Percentiles rank a stretch among this genome's conserved stretches.
These are phyloP conservation scores for Septoria petroselini DNA, from an alignment of 2,329 filamentous ascomycete species.

Conservation along the genomic window DNA sequence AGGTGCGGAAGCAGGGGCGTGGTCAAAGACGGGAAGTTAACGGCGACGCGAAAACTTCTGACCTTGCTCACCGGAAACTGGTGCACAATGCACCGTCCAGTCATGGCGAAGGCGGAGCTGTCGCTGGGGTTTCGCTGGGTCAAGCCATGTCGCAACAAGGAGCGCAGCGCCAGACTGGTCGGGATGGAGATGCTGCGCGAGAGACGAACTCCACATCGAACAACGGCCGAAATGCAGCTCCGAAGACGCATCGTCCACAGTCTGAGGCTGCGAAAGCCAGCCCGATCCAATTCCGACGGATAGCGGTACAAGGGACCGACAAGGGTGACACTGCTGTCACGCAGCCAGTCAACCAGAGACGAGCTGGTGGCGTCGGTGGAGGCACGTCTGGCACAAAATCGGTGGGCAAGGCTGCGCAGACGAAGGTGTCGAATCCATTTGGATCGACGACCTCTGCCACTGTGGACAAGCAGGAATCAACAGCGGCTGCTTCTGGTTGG, in stretches of 20 bases:
- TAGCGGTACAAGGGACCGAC: too few relatives aligned
- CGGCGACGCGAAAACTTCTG: not conserved
- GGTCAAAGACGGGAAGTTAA: not conserved
- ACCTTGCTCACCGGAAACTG: too few relatives aligned
- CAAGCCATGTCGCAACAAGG: not conserved
- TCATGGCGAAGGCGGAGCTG: not conserved
- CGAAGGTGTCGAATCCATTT: constrained; percentile 14
- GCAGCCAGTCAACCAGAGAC: too few relatives aligned
- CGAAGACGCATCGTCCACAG: not conserved
- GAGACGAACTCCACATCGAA: too few relatives aligned
- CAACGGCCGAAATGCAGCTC: not conserved
- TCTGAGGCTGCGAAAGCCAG: too few relatives aligned
- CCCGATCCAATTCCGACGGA: too few relatives aligned
- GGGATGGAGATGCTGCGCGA: too few relatives aligned
- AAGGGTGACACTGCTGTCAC: too few relatives aligned
- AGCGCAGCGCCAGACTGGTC: too few relatives aligned
- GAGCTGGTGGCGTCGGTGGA: not conserved
- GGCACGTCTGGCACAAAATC: not conserved
- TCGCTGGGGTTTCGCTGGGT: not conserved
- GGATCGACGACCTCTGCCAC: not conserved
- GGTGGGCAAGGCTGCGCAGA: not conserved
- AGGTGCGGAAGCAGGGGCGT: constrained; percentile 1
- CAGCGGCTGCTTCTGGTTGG: constrained; percentile 8
- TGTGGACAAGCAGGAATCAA: not conserved
- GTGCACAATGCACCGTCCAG: too few relatives aligned